Conservation (phyloP, 2,329 filamentous ascomycete genomes). For the Leptosphaerulina australis region DNA sequence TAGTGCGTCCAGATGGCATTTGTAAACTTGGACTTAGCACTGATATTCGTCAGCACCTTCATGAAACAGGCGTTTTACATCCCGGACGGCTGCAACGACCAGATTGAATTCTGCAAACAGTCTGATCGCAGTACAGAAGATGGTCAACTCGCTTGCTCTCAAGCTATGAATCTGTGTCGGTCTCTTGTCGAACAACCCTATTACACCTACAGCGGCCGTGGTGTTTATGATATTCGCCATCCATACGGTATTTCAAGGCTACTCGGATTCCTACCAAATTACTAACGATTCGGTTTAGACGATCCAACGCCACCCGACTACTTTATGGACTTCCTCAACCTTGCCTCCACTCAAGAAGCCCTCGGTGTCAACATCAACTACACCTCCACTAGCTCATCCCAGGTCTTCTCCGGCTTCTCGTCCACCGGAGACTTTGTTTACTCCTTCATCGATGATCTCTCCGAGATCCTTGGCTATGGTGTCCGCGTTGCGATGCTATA, state of each 20-base stretch:
- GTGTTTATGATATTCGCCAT: slow-evolving; percentile 62
- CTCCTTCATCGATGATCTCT: slow-evolving; percentile 54
- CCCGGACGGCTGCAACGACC: slow-evolving; percentile 59
- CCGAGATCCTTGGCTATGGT: slow-evolving; percentile 59
- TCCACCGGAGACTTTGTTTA: slow-evolving; percentile 55
- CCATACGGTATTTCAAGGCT: slow-evolving; percentile 30
- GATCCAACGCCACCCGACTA: slow-evolving; percentile 61
- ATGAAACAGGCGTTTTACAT: slow-evolving; percentile 54
- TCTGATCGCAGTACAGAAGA: slow-evolving; percentile 31
- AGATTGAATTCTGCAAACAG: slow-evolving; percentile 55
- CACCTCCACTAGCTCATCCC: slow-evolving; percentile 48
- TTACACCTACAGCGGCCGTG: slow-evolving; percentile 49
- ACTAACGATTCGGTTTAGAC: slow-evolving; percentile 25
- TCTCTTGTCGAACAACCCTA: slow-evolving; percentile 55
- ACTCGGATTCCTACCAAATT: not conserved
- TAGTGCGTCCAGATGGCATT: slow-evolving; percentile 38
- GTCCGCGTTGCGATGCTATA: slow-evolving; percentile 63
- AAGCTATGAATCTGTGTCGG: slow-evolving; percentile 51
- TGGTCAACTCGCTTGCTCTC: slow-evolving; percentile 45
- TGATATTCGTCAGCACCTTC: slow-evolving; percentile 24
- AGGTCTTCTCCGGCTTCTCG: slow-evolving; percentile 54
- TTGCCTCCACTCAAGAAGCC: slow-evolving; percentile 58
- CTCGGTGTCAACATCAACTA: slow-evolving; percentile 62
- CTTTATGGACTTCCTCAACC: slow-evolving; percentile 59
- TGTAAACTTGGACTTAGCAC: not conserved